Evolutionary conservation across 192 early-diverging fungal genomes (phyloP).

Genomic region (Dimargaris xerosporica): DNA sequence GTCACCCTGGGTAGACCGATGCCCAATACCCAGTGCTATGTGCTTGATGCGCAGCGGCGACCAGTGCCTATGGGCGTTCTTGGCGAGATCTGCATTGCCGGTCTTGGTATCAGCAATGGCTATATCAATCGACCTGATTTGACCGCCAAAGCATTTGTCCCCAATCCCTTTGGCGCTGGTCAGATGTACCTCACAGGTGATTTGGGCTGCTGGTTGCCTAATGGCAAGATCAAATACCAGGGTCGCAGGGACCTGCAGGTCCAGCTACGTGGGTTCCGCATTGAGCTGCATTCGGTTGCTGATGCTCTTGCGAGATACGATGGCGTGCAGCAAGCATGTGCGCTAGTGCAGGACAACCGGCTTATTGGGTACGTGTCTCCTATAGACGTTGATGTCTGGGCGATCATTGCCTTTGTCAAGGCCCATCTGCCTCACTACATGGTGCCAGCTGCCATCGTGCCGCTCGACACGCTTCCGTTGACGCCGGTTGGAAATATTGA

Average conservation of each 20-base stretch:
- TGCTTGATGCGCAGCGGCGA: not conserved
- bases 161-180: slow-evolving; percentile 1
- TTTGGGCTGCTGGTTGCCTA: not conserved
- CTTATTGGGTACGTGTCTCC: too few species aligned
- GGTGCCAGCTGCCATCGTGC: too few species aligned
- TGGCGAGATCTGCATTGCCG: slow-evolving; percentile 6
- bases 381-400: too few species aligned
- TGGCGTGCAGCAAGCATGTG: not conserved
- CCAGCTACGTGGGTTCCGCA: slow-evolving; percentile 3
- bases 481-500: too few species aligned
- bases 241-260: not conserved
- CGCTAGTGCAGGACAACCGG: not conserved
- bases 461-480: too few species aligned
- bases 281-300: not conserved
- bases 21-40: not conserved
- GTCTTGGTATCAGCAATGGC: not conserved
- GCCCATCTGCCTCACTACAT: too few species aligned
- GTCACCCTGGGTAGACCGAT: not conserved
- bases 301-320: not conserved
- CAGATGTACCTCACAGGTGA: not conserved
- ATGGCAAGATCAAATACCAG: not conserved
- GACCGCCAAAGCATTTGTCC: not conserved
- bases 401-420: too few species aligned
- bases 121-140: not conserved
- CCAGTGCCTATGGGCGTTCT: not conserved